These are phyloP conservation scores for Volvariella volvacea DNA, from an alignment of 1,284 basidiomycete genomes.

Conservation along the genomic window DNA sequence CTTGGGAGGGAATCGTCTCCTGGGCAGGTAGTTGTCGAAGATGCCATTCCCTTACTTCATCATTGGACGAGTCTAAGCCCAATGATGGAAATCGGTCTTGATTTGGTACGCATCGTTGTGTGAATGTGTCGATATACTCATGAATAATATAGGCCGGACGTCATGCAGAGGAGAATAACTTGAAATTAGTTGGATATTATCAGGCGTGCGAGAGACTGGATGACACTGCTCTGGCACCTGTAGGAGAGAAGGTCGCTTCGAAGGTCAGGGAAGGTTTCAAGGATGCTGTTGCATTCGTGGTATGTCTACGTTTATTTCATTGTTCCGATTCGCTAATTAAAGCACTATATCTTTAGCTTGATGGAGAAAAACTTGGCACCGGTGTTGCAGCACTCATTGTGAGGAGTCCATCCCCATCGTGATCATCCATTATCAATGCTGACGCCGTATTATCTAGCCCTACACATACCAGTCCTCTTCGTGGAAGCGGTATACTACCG, in stretches of 20 bases:
- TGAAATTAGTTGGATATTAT: conserved; percentile 63
- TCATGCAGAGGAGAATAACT: conserved; percentile 42
- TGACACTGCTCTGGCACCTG: conserved; percentile 50
- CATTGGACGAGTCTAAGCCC: conserved; percentile 74
- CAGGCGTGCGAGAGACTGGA: conserved; percentile 60
- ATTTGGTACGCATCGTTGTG: conserved; percentile 39
- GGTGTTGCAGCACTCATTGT: conserved; percentile 51
- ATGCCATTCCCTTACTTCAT: conserved; percentile 69
- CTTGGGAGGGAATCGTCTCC: conserved; percentile 37
- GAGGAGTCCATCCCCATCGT: conserved; percentile 17
- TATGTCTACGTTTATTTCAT: conserved; percentile 22
- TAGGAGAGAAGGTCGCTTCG: conserved; percentile 54
- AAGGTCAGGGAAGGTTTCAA: conserved; percentile 45
- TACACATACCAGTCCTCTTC: conserved; percentile 23
- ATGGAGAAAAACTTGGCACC: conserved; percentile 46
- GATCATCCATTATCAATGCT: conserved; percentile 8
- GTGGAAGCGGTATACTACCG: conserved; percentile 37
- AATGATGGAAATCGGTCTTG: conserved; percentile 76
- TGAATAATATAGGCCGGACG: conserved; percentile 38
- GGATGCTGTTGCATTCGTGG: conserved; percentile 59
- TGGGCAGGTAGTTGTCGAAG: conserved; percentile 39
- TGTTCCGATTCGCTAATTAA: not conserved
- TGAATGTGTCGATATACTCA: not conserved
- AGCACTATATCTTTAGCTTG: conserved; percentile 34
- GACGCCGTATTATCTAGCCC: conserved; percentile 40